Conservation (phyloP, 2,329 filamentous ascomycete species). For the Fusarium proliferatum region DNA sequence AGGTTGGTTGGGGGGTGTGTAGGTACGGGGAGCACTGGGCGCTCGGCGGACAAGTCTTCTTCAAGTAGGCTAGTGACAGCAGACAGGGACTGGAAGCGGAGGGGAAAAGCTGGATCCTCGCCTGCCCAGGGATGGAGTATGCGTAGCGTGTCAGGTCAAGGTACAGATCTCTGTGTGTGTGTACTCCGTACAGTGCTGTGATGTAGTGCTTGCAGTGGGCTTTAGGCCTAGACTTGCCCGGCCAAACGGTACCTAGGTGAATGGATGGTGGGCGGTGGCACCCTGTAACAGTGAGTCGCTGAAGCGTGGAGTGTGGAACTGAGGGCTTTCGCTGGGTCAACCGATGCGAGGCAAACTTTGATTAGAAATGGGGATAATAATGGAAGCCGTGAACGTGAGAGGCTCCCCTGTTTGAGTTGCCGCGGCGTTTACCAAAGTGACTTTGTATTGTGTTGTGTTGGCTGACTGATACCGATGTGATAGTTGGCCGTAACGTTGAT, state of each 20-base stretch:
- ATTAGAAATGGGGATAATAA: constrained; percentile 27
- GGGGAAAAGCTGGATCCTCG: constrained; percentile 38
- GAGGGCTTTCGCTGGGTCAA: constrained; percentile 44
- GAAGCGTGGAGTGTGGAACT: constrained; percentile 39
- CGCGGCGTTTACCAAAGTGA: neutral
- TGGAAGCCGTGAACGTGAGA: neutral
- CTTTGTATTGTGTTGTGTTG: neutral
- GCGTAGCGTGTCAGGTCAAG: constrained; percentile 28
- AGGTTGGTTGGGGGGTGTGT: constrained; percentile 28
- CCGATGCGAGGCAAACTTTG: constrained; percentile 44
- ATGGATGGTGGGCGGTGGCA: constrained; percentile 12
- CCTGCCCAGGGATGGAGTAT: constrained; percentile 31
- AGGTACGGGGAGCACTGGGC: constrained; percentile 35
- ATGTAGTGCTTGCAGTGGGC: constrained; percentile 27
- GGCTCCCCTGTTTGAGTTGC: constrained; percentile 1
- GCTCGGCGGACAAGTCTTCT: constrained; percentile 38
- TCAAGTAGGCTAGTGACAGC: constrained; percentile 38
- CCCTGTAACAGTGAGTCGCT: constrained; percentile 32
- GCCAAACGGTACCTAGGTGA: neutral
- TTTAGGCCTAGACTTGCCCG: constrained; percentile 6
- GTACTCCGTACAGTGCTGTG: constrained; percentile 1
- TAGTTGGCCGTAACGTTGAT: constrained; percentile 4
- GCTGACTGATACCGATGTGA: constrained; percentile 7
- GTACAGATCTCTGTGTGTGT: neutral
- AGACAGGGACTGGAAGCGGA: constrained; percentile 37